Evolutionary conservation across 495 filamentous ascomycete species (phyloP), one percentile per base, ranked within the genome.

Genomic region (Neurospora sp.): DNA sequence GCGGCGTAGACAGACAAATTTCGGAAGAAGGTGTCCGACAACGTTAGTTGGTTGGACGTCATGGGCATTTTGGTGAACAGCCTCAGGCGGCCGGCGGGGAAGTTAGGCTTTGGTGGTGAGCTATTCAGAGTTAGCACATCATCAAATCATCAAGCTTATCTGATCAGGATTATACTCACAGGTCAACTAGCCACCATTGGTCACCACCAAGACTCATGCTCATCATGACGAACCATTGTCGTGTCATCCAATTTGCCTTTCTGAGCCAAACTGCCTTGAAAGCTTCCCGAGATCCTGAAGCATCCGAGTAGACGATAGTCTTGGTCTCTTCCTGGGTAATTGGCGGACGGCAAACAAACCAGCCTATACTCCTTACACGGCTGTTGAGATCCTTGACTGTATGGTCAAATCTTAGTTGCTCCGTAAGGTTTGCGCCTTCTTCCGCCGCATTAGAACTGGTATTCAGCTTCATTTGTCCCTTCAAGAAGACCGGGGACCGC

Each of bases 161-260:
- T 18, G 38, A 44, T 39, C 69, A 72, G 69, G 39, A 68, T 35
- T 38, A 59, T 40, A 84, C 86, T 79, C 77, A 87, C 85, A 90
- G 76, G 80, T 91, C 89, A 41, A 91, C 80, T 71, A 94, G 81
- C 87, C 90, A 94, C 90, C 92, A 96, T 39, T 82, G 83, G 80
- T 96, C 92, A 45, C 92, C 92, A 75, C 87, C 87, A 80, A 92
- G 85, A 79, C 90, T 91, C 76, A 91, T 86, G 69, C 86, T 90
- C 61, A 91, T 86, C 61, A 89, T 87, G 65, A 92, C 80, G 73
- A 89, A 85, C 92, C 92, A 96, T 71, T 87, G 84, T 18, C 53
- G 53, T 39, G 85, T 80, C 18, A 83, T 81, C 90, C 92, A 95
- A 9, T 85, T 81, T 41, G 76, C 79, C 73, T 89, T 88, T 71